Percentiles rank a stretch among this genome's conserved stretches.
phyloP scores from a whole-genome alignment of 1,284 basidiomycete species.

The Cutaneotrichosporon cutaneum region DNA sequence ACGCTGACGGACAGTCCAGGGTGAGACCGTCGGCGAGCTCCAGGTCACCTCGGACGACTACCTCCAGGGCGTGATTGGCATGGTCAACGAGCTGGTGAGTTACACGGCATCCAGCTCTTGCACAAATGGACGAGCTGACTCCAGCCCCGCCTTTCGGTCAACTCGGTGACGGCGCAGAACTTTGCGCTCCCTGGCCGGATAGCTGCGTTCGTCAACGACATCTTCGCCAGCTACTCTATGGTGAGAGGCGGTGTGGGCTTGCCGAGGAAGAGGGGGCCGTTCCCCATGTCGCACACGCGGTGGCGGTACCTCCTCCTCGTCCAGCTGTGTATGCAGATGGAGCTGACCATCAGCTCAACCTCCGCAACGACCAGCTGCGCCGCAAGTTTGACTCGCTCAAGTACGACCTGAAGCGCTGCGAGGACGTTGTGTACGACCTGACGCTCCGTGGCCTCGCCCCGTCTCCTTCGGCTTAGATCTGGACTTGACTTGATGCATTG shows the following conservation, averaged over 20 bases:
- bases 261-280: not conserved
- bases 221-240: conserved; percentile 53
- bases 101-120: not conserved
- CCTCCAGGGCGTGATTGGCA: conserved; percentile 53
- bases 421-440: conserved; percentile 54
- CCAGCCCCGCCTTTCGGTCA: conserved; percentile 52
- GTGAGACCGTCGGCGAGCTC: conserved; percentile 42
- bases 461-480: not conserved
- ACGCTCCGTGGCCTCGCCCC: conserved; percentile 30
- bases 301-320: no score
- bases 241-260: conserved; percentile 29
- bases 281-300: no score
- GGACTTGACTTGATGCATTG: conserved; percentile 1
- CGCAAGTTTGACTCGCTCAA: conserved; percentile 54
- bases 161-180: conserved; percentile 53
- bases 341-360: conserved; percentile 44
- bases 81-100: conserved; percentile 53
- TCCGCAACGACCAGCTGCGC: conserved; percentile 52
- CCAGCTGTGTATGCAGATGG: no score
- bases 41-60: conserved; percentile 52
- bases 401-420: conserved; percentile 54
- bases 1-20: conserved; percentile 32
- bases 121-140: conserved; percentile 12
- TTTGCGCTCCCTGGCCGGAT: conserved; percentile 51
- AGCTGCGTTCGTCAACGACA: conserved; percentile 52